Evolutionary conservation across 495 filamentous ascomycete species (phyloP).

Genomic region (Pseudomonodictys pantanalensis): DNA sequence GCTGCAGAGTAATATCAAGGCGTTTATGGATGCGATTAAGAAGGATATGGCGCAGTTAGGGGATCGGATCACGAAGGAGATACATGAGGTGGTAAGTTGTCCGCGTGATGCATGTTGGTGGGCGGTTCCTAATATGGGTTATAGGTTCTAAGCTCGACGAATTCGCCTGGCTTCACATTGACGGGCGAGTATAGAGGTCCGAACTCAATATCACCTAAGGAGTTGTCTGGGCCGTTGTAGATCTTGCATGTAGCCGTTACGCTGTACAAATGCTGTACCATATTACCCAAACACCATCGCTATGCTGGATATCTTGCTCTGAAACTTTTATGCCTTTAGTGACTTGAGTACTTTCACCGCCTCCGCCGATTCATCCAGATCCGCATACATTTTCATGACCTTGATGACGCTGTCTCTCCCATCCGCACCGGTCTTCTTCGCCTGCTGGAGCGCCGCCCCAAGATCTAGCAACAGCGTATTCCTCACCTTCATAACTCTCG

Average conservation of each 20-base stretch:
- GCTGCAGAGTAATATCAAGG: constrained; percentile 78
- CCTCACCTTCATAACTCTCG: constrained; percentile 57
- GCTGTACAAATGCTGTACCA: constrained; percentile 27
- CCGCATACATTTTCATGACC: constrained; percentile 72
- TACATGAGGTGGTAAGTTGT: constrained; percentile 77
- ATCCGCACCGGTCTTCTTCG: constrained; percentile 51
- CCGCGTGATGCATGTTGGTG: background rate
- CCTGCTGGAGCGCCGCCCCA: constrained; percentile 72
- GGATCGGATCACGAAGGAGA: constrained; percentile 70
- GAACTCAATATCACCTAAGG: constrained; percentile 53
- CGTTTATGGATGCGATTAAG: constrained; percentile 73
- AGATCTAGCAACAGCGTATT: constrained; percentile 84
- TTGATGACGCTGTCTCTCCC: constrained; percentile 61
- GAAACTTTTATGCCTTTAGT: constrained; percentile 50
- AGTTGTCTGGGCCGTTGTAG: constrained; percentile 43
- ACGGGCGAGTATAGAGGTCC: constrained; percentile 69
- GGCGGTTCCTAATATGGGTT: constrained; percentile 6
- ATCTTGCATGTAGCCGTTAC: constrained; percentile 40
- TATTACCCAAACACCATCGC: constrained; percentile 36
- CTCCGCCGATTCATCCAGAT: constrained; percentile 70
- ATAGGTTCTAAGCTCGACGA: constrained; percentile 82
- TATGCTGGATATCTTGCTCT: constrained; percentile 24
- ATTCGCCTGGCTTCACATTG: constrained; percentile 80
- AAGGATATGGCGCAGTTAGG: constrained; percentile 67
- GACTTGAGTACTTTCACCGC: constrained; percentile 61